phyloP scores from a whole-genome alignment of 495 filamentous ascomycete genomes.

The Tuber umbilicatum region DNA sequence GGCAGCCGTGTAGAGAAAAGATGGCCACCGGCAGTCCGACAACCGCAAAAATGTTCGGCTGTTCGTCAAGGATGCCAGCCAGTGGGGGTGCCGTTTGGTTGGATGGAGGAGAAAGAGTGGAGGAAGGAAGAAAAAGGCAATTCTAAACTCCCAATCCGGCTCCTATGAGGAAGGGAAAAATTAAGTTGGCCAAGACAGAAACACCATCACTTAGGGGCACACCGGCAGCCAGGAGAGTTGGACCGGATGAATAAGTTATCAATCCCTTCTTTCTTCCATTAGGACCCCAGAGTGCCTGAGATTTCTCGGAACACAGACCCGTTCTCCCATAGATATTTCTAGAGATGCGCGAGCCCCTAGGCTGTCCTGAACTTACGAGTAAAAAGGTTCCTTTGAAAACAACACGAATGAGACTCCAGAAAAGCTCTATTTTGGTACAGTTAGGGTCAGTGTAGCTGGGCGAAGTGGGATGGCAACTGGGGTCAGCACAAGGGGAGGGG shows the following conservation, averaged over 20 bases:
- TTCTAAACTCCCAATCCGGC: neutral
- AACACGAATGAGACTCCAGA: neutral
- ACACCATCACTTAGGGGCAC: neutral
- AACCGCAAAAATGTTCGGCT: neutral
- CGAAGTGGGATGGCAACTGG: slow-evolving; percentile 14
- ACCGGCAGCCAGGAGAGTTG: neutral
- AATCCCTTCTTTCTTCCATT: neutral
- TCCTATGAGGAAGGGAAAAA: neutral
- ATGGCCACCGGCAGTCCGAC: neutral
- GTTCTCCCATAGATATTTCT: neutral
- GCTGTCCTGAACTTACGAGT: neutral
- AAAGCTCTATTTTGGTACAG: slow-evolving; percentile 11
- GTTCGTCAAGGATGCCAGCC: neutral
- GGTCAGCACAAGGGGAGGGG: slow-evolving; percentile 2
- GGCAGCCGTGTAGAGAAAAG: neutral
- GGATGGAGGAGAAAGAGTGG: neutral
- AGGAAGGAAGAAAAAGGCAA: neutral
- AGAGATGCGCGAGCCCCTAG: neutral
- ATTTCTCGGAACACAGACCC: neutral
- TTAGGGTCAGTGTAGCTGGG: slow-evolving; percentile 13
- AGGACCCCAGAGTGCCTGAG: neutral
- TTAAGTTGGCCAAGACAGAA: neutral
- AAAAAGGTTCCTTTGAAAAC: neutral
- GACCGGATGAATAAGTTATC: neutral
- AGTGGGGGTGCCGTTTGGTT: neutral